Evolutionary conservation across 352 stramenopile species (phyloP).

Genomic region (Globisporangium lucens): DNA sequence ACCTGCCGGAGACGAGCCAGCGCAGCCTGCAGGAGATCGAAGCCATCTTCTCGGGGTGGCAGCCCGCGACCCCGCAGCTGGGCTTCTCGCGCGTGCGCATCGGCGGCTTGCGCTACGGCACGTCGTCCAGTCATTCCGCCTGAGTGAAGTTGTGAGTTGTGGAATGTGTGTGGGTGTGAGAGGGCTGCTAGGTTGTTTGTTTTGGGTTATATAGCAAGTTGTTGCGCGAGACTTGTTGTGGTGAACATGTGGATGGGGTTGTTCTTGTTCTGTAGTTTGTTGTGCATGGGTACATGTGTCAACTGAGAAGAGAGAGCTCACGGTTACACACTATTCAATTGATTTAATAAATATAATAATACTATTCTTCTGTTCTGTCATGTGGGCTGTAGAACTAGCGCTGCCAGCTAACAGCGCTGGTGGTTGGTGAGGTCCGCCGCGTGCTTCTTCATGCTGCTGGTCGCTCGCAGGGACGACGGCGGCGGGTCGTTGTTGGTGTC

Average conservation of each 20-base stretch:
- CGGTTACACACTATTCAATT: background rate
- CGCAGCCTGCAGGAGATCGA: conserved; percentile 82
- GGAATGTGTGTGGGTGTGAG: background rate
- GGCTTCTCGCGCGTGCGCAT: conserved; percentile 53
- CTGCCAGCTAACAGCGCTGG: background rate
- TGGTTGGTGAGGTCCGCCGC: background rate
- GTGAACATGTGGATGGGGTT: background rate
- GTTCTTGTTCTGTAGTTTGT: too few relatives aligned
- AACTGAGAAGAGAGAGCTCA: background rate
- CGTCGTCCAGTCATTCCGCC: conserved; percentile 14
- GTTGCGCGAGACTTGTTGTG: background rate
- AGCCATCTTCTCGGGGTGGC: conserved; percentile 70
- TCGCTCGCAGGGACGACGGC: background rate
- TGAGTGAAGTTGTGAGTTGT: background rate
- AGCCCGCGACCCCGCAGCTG: conserved; percentile 56
- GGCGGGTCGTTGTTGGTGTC: background rate
- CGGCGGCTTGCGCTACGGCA: conserved; percentile 23
- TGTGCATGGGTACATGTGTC: background rate
- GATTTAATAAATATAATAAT: conserved; percentile 2
- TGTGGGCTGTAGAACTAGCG: background rate
- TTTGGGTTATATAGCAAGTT: background rate
- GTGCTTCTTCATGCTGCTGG: background rate
- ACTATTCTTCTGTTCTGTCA: background rate
- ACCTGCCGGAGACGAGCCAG: conserved; percentile 69
- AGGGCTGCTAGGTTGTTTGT: background rate